These are phyloP conservation scores for Fomitopsis schrenkii DNA, from an alignment of 1,284 basidiomycete genomes.

Conservation along the genomic window DNA sequence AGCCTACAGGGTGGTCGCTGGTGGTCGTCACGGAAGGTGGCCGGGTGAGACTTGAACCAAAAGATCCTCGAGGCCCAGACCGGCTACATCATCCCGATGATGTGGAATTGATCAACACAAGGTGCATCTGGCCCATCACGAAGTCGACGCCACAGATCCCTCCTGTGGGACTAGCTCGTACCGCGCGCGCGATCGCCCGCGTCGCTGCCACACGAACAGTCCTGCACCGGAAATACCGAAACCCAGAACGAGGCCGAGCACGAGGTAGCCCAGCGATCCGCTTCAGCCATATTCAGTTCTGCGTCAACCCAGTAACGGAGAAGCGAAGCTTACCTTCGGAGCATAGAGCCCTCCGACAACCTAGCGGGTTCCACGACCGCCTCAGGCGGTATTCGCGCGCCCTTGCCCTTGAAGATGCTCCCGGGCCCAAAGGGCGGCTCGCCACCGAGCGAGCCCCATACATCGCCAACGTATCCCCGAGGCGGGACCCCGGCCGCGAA, in stretches of 20 bases:
- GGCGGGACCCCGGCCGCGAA: slow-evolving; percentile 26
- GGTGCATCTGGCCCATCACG: neutral
- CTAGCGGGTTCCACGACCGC: neutral
- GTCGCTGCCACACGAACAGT: neutral
- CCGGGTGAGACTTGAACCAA: neutral
- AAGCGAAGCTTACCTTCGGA: neutral
- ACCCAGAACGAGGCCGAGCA: neutral
- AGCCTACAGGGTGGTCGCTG: no score
- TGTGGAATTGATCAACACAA: neutral
- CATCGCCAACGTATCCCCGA: slow-evolving; percentile 29
- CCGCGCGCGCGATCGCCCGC: neutral
- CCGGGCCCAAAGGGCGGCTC: neutral
- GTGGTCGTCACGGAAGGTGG: neutral
- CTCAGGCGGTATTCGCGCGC: neutral
- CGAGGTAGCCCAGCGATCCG: neutral
- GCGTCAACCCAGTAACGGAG: neutral
- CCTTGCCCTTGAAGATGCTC: neutral
- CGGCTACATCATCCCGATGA: neutral
- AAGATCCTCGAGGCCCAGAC: no score
- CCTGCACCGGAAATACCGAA: neutral
- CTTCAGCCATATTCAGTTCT: neutral
- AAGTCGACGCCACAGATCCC: neutral
- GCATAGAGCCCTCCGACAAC: neutral
- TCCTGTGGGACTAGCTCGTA: neutral
- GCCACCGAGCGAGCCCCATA: slow-evolving; percentile 7